Base-by-base conservation (phyloP, 208 protist species). In the Wallacemonas collosoma region DNA sequence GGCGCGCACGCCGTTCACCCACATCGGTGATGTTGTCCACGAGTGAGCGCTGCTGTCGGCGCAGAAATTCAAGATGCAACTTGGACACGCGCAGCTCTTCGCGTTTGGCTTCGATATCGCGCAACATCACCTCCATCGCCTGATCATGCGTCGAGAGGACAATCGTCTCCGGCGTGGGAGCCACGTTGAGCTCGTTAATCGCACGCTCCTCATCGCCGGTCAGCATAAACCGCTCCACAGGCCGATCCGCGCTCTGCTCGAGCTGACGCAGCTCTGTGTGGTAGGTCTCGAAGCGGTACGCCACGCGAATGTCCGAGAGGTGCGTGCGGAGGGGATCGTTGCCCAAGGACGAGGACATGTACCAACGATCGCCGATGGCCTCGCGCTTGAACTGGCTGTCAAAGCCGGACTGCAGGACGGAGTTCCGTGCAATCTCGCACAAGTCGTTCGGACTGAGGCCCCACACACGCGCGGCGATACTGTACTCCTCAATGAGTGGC, bases 401-500 rank as follows among this genome's bases (percentile, higher is more conserved):
- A 79, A 97, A 98, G 40, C 95, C 95, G 75, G 83, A 93, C 77
- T 97, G 93, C 76, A 98, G 75, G 6, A 97, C 95, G 44, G 85
- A 93, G 72, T 96, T 97, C 47, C 90, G 80, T n/a, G 95, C 93
- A 72, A 98, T 97, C 76, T 98, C 95, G 70, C 93, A 97, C 17
- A 97, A 77, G 72, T 98, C 95, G 69, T 95, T 97, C 36, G 89
- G 76, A 62, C 86, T 95, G 15, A 98, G 80, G 0, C 90, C 89
- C 92, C 93, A 98, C 75, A 97, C 89, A 15, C 93, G 90, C 3
- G 91, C 89, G n/a, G 95, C 95, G 56, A 98, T 96, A 80, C 88
- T 94, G 80, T 98, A 98, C 86, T 98, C 95, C 72, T 98, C 95
- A 76, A 98, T 93, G 40, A 98, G 81, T 35, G 95, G 95, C 80